These are phyloP conservation scores for Plasmopara viticola DNA, from an alignment of 352 stramenopile species.

Conservation along the genomic window DNA sequence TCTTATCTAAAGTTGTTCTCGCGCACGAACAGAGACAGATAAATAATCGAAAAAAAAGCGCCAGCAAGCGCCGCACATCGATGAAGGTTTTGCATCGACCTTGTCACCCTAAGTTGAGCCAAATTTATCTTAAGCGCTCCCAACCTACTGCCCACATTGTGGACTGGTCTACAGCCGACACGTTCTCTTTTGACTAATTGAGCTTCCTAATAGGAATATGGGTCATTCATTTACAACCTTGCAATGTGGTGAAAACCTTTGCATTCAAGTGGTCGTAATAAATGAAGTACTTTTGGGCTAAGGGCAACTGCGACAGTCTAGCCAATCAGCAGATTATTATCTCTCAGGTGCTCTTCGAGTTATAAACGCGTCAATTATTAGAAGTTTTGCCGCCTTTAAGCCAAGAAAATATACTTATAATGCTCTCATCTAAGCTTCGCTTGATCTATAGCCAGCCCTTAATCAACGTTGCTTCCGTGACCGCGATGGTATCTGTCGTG, in stretches of 20 bases:
- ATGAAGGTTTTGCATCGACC: constrained; percentile 14
- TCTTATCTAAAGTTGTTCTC: constrained; percentile 2
- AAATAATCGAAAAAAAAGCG: constrained; percentile 7
- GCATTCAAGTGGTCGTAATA: background rate
- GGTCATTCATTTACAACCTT: constrained; percentile 6
- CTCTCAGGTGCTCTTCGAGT: background rate
- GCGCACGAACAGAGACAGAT: constrained; percentile 7
- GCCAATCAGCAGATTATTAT: too few species aligned
- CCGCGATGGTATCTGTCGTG: constrained; percentile 28
- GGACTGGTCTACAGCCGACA: constrained; percentile 34
- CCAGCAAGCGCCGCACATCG: constrained; percentile 14
- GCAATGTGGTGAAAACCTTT: background rate
- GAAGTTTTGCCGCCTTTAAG: constrained; percentile 9
- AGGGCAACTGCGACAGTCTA: too few species aligned
- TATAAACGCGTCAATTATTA: constrained; percentile 10
- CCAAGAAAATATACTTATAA: constrained; percentile 10
- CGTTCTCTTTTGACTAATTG: constrained; percentile 38
- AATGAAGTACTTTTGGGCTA: background rate
- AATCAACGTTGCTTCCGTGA: constrained; percentile 17
- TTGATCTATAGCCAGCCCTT: constrained; percentile 14
- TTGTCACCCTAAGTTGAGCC: constrained; percentile 15
- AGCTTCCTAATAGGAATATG: background rate
- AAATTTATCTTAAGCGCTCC: constrained; percentile 15
- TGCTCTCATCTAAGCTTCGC: constrained; percentile 28
- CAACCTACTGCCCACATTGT: constrained; percentile 11